Evolutionary conservation across 2,329 filamentous ascomycete species (phyloP), one percentile per base, ranked within the genome.

Genomic region (Basipetospora sp.): DNA sequence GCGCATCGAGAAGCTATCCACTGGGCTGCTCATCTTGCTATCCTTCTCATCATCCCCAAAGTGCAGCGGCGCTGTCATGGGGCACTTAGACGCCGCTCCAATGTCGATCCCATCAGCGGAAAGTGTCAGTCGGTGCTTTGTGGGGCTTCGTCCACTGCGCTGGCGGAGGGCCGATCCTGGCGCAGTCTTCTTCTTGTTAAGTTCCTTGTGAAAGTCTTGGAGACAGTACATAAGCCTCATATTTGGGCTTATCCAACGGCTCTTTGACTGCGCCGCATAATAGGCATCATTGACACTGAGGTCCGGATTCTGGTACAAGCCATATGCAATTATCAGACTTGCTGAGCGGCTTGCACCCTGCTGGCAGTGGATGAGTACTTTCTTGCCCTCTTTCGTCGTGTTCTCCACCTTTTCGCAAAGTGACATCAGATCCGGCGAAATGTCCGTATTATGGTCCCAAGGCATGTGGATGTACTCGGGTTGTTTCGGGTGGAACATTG

Each of bases 171-270:
- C 56, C 43, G 68, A 62, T 19, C 55, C 58, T 13, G 60, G 55
- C 2, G 58, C 49, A 4, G 57, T 43, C 45, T 60, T 68, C 53
- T 63, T 71, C 50, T 64, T 68, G 2, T 65, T 57, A 3, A 78
- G 54, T 34, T 77, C 64, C 50, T 78, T 78, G 47, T 78, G 74
- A 52, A 87, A 88, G 50, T 88, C 82, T 53, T 87, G 82, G 34
- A 92, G 62, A 47, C 84, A 86, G 65, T 90, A 90, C 68, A 92
- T 86, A 46, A 92, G 65, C 47, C 83, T 83, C 84, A 92, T 92
- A 55, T 92, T 92, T 0, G 83, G 83, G 41, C 83, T 86, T 48
- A 92, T 88, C 83, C 84, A 92, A 50, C 70, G 75, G 55, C 83
- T 90, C 58, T 80, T 80, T 38, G 73, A 69, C 57, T 92, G 85